Percentiles rank a stretch among this genome's conserved stretches.
Conservation (phyloP, 345 rosid species). For the Adansonia digitata region DNA sequence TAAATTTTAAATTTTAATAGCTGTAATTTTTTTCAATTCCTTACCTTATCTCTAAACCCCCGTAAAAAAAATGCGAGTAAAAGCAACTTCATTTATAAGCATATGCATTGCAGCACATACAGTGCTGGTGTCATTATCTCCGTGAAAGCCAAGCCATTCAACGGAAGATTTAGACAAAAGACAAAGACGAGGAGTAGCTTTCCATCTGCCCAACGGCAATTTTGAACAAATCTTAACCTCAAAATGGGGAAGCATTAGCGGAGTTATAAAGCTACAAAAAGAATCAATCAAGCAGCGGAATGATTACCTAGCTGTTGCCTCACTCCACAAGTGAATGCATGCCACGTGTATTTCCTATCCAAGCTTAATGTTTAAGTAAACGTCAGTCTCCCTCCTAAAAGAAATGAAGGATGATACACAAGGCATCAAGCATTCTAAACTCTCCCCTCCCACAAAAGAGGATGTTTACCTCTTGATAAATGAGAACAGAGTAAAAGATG, state of each 20-base stretch:
- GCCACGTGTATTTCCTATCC: conserved; percentile 32
- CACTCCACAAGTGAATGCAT: conserved; percentile 38
- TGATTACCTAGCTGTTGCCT: conserved; percentile 8
- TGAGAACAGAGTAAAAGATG: conserved; percentile 28
- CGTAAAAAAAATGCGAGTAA: no score
- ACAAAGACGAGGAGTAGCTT: not conserved
- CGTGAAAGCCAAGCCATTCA: not conserved
- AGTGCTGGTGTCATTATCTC: conserved; percentile 3
- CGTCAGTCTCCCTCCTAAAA: no score
- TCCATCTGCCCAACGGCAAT: no score
- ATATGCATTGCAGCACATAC: conserved; percentile 5
- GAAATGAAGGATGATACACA: no score
- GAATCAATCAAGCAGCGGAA: not conserved
- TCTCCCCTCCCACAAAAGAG: no score
- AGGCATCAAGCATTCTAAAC: no score
- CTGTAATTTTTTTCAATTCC: no score
- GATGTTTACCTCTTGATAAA: no score
- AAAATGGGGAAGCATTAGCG: not conserved
- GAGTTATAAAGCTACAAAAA: conserved; percentile 2
- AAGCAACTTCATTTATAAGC: conserved; percentile 10
- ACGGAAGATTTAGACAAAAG: not conserved
- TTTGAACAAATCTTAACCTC: no score
- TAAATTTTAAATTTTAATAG: no score
- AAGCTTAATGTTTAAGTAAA: no score
- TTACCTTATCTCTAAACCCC: no score